phyloP scores from a whole-genome alignment of 1,284 basidiomycete genomes.

The Fistulina hepatica region DNA sequence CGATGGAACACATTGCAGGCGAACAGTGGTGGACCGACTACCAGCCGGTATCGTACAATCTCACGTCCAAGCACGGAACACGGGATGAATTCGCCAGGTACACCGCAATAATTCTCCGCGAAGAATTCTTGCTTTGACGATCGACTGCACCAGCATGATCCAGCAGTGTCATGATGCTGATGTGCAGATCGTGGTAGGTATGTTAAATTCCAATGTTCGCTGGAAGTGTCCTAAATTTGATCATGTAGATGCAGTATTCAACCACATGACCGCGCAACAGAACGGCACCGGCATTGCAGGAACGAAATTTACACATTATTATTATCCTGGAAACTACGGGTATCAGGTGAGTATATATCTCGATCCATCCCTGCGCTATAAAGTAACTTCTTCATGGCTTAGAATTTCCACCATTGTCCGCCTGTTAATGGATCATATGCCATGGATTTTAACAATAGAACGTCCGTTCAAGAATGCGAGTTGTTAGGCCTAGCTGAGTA shows the following conservation, averaged over 20 bases:
- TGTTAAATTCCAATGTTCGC: conserved; percentile 16
- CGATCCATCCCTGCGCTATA: too few species aligned
- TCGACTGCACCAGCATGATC: conserved; percentile 51
- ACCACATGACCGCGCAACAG: conserved; percentile 49
- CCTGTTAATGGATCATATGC: conserved; percentile 42
- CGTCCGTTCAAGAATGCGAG: conserved; percentile 52
- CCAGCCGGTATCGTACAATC: conserved; percentile 52
- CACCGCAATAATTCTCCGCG: too few species aligned
- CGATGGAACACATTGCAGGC: conserved; percentile 38
- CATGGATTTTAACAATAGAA: conserved; percentile 38
- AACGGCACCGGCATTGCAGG: conserved; percentile 43
- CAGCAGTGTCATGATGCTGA: conserved; percentile 47
- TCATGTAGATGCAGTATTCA: conserved; percentile 50
- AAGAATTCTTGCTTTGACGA: too few species aligned
- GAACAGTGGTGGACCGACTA: conserved; percentile 62
- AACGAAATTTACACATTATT: conserved; percentile 43
- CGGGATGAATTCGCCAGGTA: conserved; percentile 39
- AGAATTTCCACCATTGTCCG: conserved; percentile 59
- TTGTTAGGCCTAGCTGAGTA: conserved; percentile 48
- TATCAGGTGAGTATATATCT: too few species aligned
- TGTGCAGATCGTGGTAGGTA: conserved; percentile 49
- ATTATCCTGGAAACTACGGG: conserved; percentile 47
- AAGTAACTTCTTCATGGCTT: too few species aligned
- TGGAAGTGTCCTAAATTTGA: too few species aligned
- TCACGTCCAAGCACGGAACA: conserved; percentile 50